Conservation (phyloP, 106 monocot genomes). For the Allium sativum region DNA sequence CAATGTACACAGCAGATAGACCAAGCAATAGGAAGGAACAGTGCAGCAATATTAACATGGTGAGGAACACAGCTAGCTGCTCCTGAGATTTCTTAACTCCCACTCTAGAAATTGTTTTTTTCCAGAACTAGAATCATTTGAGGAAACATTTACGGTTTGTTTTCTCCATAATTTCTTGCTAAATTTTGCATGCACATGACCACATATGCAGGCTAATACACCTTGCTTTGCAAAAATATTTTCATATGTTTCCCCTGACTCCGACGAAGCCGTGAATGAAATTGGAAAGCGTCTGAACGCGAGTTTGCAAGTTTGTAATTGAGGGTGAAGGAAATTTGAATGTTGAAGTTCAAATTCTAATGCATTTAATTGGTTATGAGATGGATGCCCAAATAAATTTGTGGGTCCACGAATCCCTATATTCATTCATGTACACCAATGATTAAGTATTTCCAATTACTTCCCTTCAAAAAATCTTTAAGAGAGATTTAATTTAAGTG, state of each 20-base stretch:
- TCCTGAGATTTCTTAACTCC: conserved; percentile 95
- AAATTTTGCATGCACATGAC: conserved; percentile 76
- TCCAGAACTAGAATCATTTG: conserved; percentile 11
- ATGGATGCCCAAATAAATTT: conserved; percentile 89
- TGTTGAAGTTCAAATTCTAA: conserved; percentile 45
- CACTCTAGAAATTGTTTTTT: conserved; percentile 71
- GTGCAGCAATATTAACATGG: too few species aligned
- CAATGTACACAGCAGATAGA: too few species aligned
- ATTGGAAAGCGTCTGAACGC: conserved; percentile 81
- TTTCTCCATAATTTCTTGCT: conserved; percentile 52
- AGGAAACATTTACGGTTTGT: conserved; percentile 22
- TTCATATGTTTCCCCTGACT: conserved; percentile 51
- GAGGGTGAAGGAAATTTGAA: conserved; percentile 21
- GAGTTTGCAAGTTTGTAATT: conserved; percentile 33
- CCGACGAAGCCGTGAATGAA: conserved; percentile 70
- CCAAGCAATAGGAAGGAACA: too few species aligned
- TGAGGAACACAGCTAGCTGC: too few species aligned
- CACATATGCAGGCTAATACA: conserved; percentile 68
- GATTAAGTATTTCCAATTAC: conserved; percentile 44
- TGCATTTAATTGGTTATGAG: conserved; percentile 30
- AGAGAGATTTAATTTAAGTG: conserved; percentile 28
- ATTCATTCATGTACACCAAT: conserved; percentile 73
- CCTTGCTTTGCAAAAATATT: conserved; percentile 42
- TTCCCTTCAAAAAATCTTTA: conserved; percentile 59
- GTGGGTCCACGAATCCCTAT: conserved; percentile 75